phyloP scores from a whole-genome alignment of 352 stramenopile species.

The Phytophthora sansomeana region DNA sequence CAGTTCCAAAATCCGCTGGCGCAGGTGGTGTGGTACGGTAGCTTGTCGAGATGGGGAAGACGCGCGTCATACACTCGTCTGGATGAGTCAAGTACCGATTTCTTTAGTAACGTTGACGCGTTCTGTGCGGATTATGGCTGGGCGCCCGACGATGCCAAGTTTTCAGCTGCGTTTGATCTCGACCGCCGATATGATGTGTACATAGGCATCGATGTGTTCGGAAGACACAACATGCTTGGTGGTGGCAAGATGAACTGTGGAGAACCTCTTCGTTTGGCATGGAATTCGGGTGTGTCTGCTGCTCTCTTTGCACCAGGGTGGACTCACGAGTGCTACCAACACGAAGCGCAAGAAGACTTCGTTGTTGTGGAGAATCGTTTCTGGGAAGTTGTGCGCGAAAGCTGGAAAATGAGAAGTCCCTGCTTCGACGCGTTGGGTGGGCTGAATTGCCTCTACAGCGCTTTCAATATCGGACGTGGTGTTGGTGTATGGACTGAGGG shows the following conservation, averaged over 20 bases:
- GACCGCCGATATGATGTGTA: conserved; percentile 63
- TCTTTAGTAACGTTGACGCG: conserved; percentile 55
- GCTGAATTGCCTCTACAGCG: conserved; percentile 44
- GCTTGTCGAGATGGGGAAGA: conserved; percentile 43
- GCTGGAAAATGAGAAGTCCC: conserved; percentile 45
- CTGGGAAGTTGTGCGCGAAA: conserved; percentile 37
- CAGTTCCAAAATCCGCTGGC: conserved; percentile 30
- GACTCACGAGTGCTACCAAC: conserved; percentile 48
- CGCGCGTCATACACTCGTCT: conserved; percentile 47
- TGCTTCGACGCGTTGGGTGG: conserved; percentile 48
- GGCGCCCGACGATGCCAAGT: conserved; percentile 50
- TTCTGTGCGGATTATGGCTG: conserved; percentile 68
- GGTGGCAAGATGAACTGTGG: conserved; percentile 46
- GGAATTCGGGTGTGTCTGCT: conserved; percentile 51
- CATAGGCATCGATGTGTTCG: conserved; percentile 68
- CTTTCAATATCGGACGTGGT: conserved; percentile 49
- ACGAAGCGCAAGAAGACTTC: conserved; percentile 40
- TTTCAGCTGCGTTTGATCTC: conserved; percentile 48
- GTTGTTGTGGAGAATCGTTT: conserved; percentile 42
- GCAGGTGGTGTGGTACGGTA: conserved; percentile 68
- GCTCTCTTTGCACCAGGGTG: conserved; percentile 50
- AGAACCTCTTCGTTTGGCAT: conserved; percentile 38
- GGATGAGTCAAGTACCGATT: conserved; percentile 44
- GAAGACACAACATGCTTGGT: conserved; percentile 46
- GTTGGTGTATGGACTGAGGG: conserved; percentile 38